Percentiles rank a stretch among this genome's conserved stretches.
Conservation (phyloP, 106 monocot genomes). For the Iris macrosiphon region DNA sequence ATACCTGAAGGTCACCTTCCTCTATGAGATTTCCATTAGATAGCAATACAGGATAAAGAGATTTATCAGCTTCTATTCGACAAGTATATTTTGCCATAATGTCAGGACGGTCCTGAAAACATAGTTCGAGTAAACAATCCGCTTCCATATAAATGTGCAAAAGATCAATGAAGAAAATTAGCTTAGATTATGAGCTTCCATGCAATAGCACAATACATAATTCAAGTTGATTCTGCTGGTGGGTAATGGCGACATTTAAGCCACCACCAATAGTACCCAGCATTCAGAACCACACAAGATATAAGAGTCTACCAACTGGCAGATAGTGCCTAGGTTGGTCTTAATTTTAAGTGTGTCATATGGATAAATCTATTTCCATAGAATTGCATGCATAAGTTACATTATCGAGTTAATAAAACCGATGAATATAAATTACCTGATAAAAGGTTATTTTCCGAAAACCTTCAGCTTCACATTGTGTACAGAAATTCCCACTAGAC, state of each 20-base stretch:
- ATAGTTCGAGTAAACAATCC: too few relatives aligned
- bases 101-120: conserved; percentile 89
- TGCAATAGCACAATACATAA: too few relatives aligned
- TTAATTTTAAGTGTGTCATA: not conserved
- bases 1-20: conserved; percentile 83
- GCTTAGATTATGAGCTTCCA: too few relatives aligned
- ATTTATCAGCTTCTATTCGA: conserved; percentile 87
- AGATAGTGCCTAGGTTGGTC: not conserved
- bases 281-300: not conserved
- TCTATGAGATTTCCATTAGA: conserved; percentile 95
- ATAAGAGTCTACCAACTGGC: not conserved
- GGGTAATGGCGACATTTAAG: not conserved
- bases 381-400: too few relatives aligned
- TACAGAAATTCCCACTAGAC: conserved; percentile 83
- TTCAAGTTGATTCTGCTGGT: too few relatives aligned
- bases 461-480: conserved; percentile 99
- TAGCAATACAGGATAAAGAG: conserved; percentile 78
- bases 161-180: too few relatives aligned
- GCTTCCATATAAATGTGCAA: too few relatives aligned
- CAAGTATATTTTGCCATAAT: conserved; percentile 96
- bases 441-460: conserved; percentile 94
- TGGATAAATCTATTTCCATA: conserved; percentile 1
- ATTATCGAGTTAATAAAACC: not conserved
- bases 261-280: not conserved
- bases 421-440: conserved; percentile 46